Evolutionary conservation across 768 basidiomycete species (phyloP), one percentile per base, ranked within the genome.

Genomic region (Butyriboletus loyo): DNA sequence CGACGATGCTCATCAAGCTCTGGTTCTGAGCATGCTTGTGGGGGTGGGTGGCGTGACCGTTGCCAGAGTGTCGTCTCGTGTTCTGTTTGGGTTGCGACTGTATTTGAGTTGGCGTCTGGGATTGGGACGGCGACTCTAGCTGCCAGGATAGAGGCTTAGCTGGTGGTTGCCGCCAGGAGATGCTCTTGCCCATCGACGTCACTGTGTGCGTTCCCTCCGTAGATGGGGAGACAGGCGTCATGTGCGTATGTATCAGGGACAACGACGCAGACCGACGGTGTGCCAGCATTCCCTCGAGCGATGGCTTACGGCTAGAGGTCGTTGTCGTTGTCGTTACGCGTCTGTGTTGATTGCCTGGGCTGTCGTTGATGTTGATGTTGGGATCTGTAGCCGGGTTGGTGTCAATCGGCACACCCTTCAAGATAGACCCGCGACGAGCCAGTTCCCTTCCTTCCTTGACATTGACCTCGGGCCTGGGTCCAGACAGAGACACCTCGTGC

Each of bases 1-100:
- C 85, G 9, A 89, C 82, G 56, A 89, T 82, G 59, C 79, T 82
- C 84, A 88, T 83, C 63, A 87, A 67, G 38, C 78, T 85, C 36
- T 60, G 60, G 19, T 54, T 63, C 9, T 47, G 52, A 3, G 15
- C 39, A 15, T 45, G 52, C 17, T 57, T 57, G 41, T 39, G n/a
- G 5, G n/a, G 22, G 9, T 54, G 53, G 8, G 35, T 14, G 19
- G 48, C 36, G 10, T 48, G 61, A 6, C 67, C 60, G 3, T 67
- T 67, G 14, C 27, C 15, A 10, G 43, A 17, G 0, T 43, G 38
- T 10, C 39, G 46, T 49, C 28, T 59, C 5, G 39, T n/a, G 7
- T 22, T 30, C 8, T 42, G 49, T 28, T 57, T 66, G 6, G 54
- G 10, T 28, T 50, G 58, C 5, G 43, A 15, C 27, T 50, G 55